These are phyloP conservation scores for Fusarium udum DNA, from an alignment of 2,329 filamentous ascomycete species.

Conservation along the genomic window DNA sequence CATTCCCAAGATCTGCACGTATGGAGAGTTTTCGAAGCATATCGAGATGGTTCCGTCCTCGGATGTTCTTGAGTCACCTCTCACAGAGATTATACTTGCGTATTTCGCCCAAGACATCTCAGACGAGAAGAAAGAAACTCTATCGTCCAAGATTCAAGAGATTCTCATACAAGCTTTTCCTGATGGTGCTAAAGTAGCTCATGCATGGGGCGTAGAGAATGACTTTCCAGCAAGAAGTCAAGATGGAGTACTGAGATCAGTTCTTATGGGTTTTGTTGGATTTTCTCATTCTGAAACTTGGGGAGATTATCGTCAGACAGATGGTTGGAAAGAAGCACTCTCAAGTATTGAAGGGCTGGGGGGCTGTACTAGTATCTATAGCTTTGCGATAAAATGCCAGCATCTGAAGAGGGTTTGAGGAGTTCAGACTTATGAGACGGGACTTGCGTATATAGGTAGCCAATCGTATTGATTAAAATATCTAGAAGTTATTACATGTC, in stretches of 20 bases:
- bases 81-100: not conserved
- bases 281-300: not conserved
- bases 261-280: slow-evolving; percentile 11
- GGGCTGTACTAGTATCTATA: not conserved
- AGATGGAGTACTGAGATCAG: not conserved
- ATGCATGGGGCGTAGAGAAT: slow-evolving; percentile 7
- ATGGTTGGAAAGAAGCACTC: not conserved
- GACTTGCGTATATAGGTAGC: not conserved
- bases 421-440: not conserved
- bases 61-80: not conserved
- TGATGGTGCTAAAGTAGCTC: not conserved
- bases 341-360: not conserved
- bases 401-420: not conserved
- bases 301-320: fast-evolving
- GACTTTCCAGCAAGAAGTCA: slow-evolving; percentile 8
- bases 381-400: not conserved
- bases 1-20: slow-evolving; percentile 15
- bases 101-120: slow-evolving; percentile 8
- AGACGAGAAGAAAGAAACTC: not conserved
- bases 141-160: not conserved
- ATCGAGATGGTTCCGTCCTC: slow-evolving; percentile 10
- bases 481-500: fast-evolving
- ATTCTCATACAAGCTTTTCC: not conserved
- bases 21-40: slow-evolving; percentile 17
- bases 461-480: not conserved